These are phyloP conservation scores for Boletus subluridellus DNA, from an alignment of 1,284 basidiomycete species.

Conservation along the genomic window DNA sequence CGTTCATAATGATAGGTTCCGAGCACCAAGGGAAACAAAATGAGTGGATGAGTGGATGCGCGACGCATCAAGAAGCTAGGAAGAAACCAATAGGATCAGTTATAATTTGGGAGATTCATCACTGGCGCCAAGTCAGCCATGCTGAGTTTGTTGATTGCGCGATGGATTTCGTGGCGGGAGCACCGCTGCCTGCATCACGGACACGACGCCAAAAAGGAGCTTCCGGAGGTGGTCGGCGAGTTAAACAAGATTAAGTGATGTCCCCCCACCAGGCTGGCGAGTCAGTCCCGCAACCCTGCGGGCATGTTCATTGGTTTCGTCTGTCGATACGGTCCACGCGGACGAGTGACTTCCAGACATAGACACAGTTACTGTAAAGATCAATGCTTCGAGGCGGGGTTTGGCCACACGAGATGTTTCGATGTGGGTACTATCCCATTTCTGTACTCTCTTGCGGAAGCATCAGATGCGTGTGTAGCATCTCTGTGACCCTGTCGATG, in stretches of 20 bases:
- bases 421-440: slow-evolving; percentile 3
- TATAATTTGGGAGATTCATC: too few species aligned
- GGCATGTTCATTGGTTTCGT: not conserved
- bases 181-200: too few species aligned
- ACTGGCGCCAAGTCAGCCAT: too few species aligned
- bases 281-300: slow-evolving; percentile 5
- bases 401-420: slow-evolving; percentile 11
- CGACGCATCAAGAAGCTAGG: too few species aligned
- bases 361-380: slow-evolving; percentile 11
- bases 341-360: slow-evolving; percentile 3
- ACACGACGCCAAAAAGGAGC: too few species aligned
- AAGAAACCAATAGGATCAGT: too few species aligned
- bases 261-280: not conserved
- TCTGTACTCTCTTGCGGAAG: not conserved
- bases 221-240: too few species aligned
- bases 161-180: too few species aligned
- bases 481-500: slow-evolving; percentile 6
- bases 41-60: too few species aligned
- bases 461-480: slow-evolving; percentile 1
- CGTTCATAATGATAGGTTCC: slow-evolving; percentile 18
- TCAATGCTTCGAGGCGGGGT: slow-evolving; percentile 9
- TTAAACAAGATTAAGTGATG: too few species aligned
- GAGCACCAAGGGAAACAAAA: too few species aligned
- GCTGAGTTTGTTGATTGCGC: too few species aligned
- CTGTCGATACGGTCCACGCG: not conserved